Base-by-base conservation (phyloP, 1,284 basidiomycete genomes). In the Papiliotrema nemorosa region DNA sequence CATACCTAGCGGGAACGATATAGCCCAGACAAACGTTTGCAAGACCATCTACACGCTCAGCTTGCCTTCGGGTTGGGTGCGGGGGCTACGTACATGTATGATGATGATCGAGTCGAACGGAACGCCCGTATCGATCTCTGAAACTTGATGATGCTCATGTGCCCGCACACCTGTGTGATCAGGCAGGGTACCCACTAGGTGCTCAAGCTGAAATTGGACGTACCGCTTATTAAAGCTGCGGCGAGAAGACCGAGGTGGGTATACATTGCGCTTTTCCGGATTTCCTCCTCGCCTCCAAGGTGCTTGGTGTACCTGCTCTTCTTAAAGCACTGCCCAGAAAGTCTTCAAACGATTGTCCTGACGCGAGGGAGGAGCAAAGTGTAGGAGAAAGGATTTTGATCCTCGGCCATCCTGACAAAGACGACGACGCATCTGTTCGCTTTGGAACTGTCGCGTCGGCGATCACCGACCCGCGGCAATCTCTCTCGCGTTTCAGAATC, bases 1-100 rank as follows among this genome's bases (percentile, higher is more conserved):
- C 89, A 92, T 91, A 22, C 90, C 90, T 7, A 85, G 78, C 0
- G 90, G 89, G 66, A 91, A 92, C 20, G 90, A 67, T 12, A 91
- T 69, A 2, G 85, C 87, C 89, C 89, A 92, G 5, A 89, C 82
- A 9, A 81, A 67, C 2, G 80, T 81, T 64, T 91, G 88, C 13
- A 90, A 68, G 31, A 78, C 75, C 53, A 91, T 89, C 71, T 74
- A 42, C 1, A 13, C 29, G 21, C 35, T 37, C 18, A 33, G 21
- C 33, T 18, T 9, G 5, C 37, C n/a, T 40, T 24, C 34, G 31
- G 21, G 34, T 5, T 10, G 26, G 25, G 16, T 31, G 20, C 3
- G 27, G 14, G 41, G 18, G 41, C 22, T 18, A 53, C 72, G 42
- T 33, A 72, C 72, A 67, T 92, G 88, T 22, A 90, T 79, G 80